phyloP scores from a whole-genome alignment of 257 asterid genomes.

The Echium plantagineum region DNA sequence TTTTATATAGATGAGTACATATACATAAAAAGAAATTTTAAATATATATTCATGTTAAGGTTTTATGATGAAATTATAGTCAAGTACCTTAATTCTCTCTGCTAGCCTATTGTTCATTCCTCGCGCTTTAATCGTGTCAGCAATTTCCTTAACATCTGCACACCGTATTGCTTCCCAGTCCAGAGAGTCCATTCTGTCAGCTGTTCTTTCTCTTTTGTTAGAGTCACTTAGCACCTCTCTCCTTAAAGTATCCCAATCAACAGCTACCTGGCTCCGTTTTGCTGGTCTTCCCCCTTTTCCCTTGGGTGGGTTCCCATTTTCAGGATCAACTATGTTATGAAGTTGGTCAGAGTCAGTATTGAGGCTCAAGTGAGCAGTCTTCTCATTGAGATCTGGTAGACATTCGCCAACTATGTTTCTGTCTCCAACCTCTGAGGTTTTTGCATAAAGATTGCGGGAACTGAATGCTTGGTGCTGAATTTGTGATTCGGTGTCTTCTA shows the following conservation, averaged over 20 bases:
- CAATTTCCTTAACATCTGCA: constrained; percentile 73
- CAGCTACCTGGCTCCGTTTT: constrained; percentile 41
- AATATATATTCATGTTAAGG: neutral
- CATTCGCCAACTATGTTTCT: constrained; percentile 26
- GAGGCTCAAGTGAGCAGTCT: constrained; percentile 35
- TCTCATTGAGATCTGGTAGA: constrained; percentile 31
- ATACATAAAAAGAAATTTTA: neutral
- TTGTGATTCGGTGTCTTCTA: constrained; percentile 21
- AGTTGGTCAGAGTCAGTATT: constrained; percentile 14
- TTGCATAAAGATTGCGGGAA: constrained; percentile 18
- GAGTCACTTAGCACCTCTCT: constrained; percentile 34
- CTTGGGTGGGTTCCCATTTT: constrained; percentile 20
- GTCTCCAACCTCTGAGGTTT: constrained; percentile 31
- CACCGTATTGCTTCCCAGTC: constrained; percentile 88
- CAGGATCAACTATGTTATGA: constrained; percentile 20
- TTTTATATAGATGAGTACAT: constrained; percentile 8
- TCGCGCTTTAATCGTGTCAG: constrained; percentile 74
- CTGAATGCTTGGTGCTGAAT: constrained; percentile 26
- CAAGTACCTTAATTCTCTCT: constrained; percentile 74
- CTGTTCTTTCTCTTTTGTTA: constrained; percentile 41
- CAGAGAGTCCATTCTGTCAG: constrained; percentile 59
- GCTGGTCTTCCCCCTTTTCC: constrained; percentile 30
- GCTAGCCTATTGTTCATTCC: constrained; percentile 97
- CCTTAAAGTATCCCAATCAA: constrained; percentile 72
- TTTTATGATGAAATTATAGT: constrained; percentile 6